Evolutionary conservation across 179 eudicot species (phyloP), one percentile per base, ranked within the genome.

Genomic region (Gypsophila paniculata): DNA sequence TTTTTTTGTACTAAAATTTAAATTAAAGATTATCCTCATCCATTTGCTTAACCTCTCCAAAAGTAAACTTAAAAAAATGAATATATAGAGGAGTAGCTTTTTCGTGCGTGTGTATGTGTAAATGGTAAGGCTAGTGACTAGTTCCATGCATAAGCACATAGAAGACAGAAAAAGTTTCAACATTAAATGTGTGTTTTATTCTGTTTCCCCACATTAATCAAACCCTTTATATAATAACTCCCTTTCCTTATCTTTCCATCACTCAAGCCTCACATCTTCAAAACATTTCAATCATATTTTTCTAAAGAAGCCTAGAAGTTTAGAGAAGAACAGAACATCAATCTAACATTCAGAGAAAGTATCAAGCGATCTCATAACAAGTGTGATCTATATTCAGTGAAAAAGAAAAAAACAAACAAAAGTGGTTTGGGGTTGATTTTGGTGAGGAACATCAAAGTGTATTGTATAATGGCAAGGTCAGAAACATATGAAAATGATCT

Each of bases 181-280:
- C 46, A 11, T 65, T 23, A 49, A 19, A 21, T 44, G 53, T 22
- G 55, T 65, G 79, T 70, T 74, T 73, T 63, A 46, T 70, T 38
- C 81, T 80, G 87, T 84, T 84, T 69, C 80, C 63, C 72, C 77
- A 25, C 84, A 84, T 71, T 72, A 68, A 74, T 71, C 70, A 77
- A 73, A 61, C 77, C 52, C 51, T 76, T 74, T 80, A 77, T 76
- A 80, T 80, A 76, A 54, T 73, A 73, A 34, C 72, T 52, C 29
- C 61, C 61, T 68, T 57, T 62, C 72, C 71, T 72, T 23, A n/a
- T 68, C 80, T 76, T 72, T 77, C 79, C 62, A 22, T 76, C 83
- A 76, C 49, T 72, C 76, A 65, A 66, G 39, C 75, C 63, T 76
- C 75, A 77, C 61, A 76, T 22, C 72, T 73, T 63, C 48, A 54